Evolutionary conservation across 164 flowering plant species (phyloP).

Genomic region (Magnolia kwangsiensis): DNA sequence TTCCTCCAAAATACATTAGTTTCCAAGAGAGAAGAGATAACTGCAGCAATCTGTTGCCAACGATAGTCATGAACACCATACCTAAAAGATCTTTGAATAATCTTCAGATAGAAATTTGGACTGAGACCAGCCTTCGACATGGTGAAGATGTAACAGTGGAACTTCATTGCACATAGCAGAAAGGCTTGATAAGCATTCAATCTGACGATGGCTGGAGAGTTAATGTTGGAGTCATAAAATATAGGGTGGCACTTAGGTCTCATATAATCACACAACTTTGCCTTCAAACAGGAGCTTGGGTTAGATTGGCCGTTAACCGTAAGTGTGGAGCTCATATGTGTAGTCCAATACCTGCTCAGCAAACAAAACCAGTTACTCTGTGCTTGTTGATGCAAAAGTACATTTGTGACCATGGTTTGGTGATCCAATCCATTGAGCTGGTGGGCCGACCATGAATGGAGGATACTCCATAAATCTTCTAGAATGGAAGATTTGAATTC

Average conservation of each 20-base stretch:
- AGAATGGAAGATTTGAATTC: neutral
- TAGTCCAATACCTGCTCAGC: slow-evolving; percentile 55
- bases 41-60: neutral
- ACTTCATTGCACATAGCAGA: slow-evolving; percentile 88
- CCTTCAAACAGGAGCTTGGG: slow-evolving; percentile 45
- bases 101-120: slow-evolving; percentile 22
- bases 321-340: slow-evolving; percentile 66
- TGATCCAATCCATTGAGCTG: neutral
- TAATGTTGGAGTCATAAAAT: slow-evolving; percentile 76
- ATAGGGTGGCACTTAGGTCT: slow-evolving; percentile 89
- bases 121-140: slow-evolving; percentile 35
- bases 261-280: slow-evolving; percentile 50
- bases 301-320: slow-evolving; percentile 52
- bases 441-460: neutral
- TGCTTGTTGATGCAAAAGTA: neutral
- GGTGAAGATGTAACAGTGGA: slow-evolving; percentile 57
- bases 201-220: slow-evolving; percentile 65
- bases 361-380: slow-evolving; percentile 2
- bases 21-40: neutral
- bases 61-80: slow-evolving; percentile 17
- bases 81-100: slow-evolving; percentile 58
- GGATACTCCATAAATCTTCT: neutral
- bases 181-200: slow-evolving; percentile 82
- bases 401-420: neutral
- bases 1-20: neutral